Evolutionary conservation across 2,329 filamentous ascomycete species (phyloP).

Genomic region (Xylaria sp.): DNA sequence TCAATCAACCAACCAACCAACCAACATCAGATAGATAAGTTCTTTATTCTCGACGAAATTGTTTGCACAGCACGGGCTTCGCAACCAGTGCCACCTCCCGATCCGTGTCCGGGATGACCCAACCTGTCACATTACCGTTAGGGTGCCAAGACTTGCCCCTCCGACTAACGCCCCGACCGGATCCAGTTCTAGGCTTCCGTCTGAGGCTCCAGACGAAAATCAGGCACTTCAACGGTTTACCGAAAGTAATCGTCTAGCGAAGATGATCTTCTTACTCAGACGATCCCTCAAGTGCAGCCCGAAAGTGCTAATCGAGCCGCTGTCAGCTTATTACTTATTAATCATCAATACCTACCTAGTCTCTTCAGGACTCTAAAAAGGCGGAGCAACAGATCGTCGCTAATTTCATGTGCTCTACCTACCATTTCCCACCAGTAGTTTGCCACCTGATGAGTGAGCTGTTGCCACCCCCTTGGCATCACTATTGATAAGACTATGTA

Average conservation of each 20-base stretch:
- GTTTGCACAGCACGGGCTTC: not conserved
- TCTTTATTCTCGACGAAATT: slow-evolving; percentile 1
- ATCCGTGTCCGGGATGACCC: slow-evolving; percentile 13
- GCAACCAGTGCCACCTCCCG: slow-evolving; percentile 2
- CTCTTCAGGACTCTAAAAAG: not conserved
- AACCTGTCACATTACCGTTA: slow-evolving; percentile 22
- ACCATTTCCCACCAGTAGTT: not conserved
- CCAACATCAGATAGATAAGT: not conserved
- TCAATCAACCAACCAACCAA: not conserved
- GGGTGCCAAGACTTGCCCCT: not conserved
- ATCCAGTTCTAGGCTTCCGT: slow-evolving; percentile 13
- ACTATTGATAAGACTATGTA: not conserved
- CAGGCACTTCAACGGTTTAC: slow-evolving; percentile 16
- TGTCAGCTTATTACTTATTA: slow-evolving; percentile 35
- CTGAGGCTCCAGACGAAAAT: slow-evolving; percentile 17
- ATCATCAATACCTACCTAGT: not conserved
- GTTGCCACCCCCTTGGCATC: slow-evolving; percentile 1
- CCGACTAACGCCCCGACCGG: slow-evolving; percentile 5
- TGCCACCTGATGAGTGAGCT: slow-evolving; percentile 18
- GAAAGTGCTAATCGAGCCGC: slow-evolving; percentile 2
- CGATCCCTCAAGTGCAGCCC: not conserved
- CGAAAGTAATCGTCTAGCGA: not conserved
- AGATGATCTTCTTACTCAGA: slow-evolving; percentile 29
- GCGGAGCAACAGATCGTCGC: slow-evolving; percentile 1
- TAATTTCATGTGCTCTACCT: not conserved